Base-by-base conservation (phyloP, 352 stramenopile genomes). In the Pythium aquatile region DNA sequence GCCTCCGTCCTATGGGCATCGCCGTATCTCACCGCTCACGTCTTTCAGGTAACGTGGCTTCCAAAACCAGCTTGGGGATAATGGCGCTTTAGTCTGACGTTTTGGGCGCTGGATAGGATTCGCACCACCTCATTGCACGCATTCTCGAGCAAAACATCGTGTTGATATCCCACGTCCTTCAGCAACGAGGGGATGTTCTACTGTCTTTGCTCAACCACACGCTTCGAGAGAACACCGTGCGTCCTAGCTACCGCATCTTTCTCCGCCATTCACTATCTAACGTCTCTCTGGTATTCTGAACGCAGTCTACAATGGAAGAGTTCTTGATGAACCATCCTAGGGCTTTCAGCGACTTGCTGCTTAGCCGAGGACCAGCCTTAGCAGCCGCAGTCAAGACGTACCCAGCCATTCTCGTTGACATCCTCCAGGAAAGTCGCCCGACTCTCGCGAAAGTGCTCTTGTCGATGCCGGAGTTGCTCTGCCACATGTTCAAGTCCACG, bases 121-220 rank as follows among this genome's bases (percentile, higher is more conserved):
- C 78, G 1, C 72, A 84, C 49, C 65, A 77, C 26, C 60, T 93
- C 2, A 74, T 93, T 13, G 79, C 72, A 26, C 77, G 81, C 3
- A 77, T 93, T 13, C 64, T 93, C 16, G 82, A 93, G 69, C 82
- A 91, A 57, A 88, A 93, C 51, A 76, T 88, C n/a, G 76, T 83
- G 49, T 44, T 77, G 11, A 71, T 93, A 39, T 90, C 84, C 0
- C 72, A 90, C 42, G 76, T 81, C 44, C 74, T 93, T 3, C 63
- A 70, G 1, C 79, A 84, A 48, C 72, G 78, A 51, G 60, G 64
- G 0, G 84, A 93, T 46, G 64, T 90, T 13, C 60, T 91, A 2
- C 58, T 87, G 7, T 53, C 78, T 3, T 46, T 93, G 16, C 61
- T 93, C 48, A 79, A 73, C 35, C 77, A 84, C 44, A 85, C 79